Conservation (phyloP, 2,329 filamentous ascomycete species). For the Curvularia spicifera region DNA sequence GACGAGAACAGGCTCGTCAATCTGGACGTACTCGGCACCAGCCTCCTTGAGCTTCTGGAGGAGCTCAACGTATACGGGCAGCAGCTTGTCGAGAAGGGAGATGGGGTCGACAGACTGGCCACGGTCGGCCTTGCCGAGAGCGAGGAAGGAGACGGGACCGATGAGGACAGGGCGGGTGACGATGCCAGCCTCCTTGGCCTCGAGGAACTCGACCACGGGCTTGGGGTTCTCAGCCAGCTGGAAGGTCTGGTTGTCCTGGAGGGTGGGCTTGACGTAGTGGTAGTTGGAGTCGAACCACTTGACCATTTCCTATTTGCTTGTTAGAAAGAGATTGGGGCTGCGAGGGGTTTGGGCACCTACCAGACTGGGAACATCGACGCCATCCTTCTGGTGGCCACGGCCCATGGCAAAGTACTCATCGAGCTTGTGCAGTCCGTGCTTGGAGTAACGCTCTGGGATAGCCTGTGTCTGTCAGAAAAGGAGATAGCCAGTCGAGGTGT, state of each 20-base stretch:
- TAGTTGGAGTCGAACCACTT: conserved; percentile 99
- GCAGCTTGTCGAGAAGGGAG: conserved; percentile 87
- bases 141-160: conserved; percentile 96
- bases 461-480: conserved; percentile 61
- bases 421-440: conserved; percentile 82
- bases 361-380: conserved; percentile 88
- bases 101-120: conserved; percentile 92
- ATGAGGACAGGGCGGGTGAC: conserved; percentile 90
- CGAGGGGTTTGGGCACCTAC: conserved; percentile 48
- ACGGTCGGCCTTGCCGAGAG: conserved; percentile 98
- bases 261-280: conserved; percentile 99
- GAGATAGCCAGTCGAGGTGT: not conserved
- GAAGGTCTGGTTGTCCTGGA: conserved; percentile 97
- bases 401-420: conserved; percentile 99
- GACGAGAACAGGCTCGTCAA: conserved; percentile 96
- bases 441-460: conserved; percentile 90
- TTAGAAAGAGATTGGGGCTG: conserved; percentile 28
- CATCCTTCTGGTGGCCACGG: conserved; percentile 94
- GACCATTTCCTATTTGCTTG: conserved; percentile 79
- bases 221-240: conserved; percentile 86
- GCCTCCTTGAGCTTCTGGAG: conserved; percentile 92
- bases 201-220: conserved; percentile 90
- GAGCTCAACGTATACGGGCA: conserved; percentile 94
- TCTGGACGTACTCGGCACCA: conserved; percentile 95
- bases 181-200: conserved; percentile 98